Conservation (phyloP, 306 rosid species). For the Begonia fuchsioides region DNA sequence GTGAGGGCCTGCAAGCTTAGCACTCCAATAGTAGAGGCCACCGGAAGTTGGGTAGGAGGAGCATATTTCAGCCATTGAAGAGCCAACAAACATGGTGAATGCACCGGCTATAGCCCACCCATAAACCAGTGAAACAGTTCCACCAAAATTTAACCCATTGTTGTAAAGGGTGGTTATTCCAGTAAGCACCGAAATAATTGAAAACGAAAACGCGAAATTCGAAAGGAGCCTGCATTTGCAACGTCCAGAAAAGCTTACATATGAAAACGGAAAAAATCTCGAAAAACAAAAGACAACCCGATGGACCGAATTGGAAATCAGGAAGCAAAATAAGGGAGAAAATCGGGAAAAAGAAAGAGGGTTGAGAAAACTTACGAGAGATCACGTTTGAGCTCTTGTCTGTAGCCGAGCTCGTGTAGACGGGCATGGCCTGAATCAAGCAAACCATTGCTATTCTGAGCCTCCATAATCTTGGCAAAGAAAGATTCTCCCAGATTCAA, state of each 20-base stretch:
- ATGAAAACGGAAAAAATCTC: constrained; percentile 1
- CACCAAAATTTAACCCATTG: constrained; percentile 70
- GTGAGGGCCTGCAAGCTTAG: constrained; percentile 80
- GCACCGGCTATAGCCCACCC: constrained; percentile 70
- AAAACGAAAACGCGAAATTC: constrained; percentile 85
- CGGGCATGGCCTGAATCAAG: constrained; percentile 79
- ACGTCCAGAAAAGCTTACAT: neutral
- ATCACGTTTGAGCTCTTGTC: constrained; percentile 96
- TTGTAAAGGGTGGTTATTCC: constrained; percentile 87
- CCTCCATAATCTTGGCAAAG: constrained; percentile 4
- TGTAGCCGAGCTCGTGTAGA: constrained; percentile 86
- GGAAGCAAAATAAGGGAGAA: neutral
- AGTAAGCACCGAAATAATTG: constrained; percentile 82
- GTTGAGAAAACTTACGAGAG: constrained; percentile 45
- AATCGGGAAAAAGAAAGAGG: neutral
- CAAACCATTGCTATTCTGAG: constrained; percentile 15
- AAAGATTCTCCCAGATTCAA: neutral
- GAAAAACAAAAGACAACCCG: neutral
- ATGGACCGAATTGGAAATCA: constrained; percentile 5
- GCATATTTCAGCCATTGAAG: constrained; percentile 93
- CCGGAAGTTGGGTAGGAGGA: constrained; percentile 93
- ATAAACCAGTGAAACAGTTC: constrained; percentile 68
- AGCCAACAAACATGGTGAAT: constrained; percentile 81
- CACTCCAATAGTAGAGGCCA: constrained; percentile 96
- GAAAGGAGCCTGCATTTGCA: constrained; percentile 51